Percentiles rank a stretch among this genome's conserved stretches.
These are phyloP conservation scores for Yamadazyma buinensis DNA, from an alignment of 1,139 yeast species.

Conservation along the genomic window DNA sequence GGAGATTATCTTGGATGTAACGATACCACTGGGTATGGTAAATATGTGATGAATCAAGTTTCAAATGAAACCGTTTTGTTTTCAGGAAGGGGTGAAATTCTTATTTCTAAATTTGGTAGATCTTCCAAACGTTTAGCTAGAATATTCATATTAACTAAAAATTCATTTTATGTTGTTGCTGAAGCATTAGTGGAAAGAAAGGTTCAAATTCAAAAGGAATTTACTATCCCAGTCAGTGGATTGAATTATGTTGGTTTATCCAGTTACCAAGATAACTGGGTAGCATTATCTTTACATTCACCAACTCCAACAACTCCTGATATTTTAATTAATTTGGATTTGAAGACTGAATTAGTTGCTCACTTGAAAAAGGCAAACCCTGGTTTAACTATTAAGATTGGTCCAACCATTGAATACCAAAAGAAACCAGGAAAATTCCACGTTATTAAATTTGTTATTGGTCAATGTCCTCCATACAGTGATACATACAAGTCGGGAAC, in stretches of 20 bases:
- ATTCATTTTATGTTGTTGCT: slow-evolving; percentile 62
- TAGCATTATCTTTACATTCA: slow-evolving; percentile 60
- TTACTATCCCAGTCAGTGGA: slow-evolving; percentile 53
- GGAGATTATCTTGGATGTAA: slow-evolving; percentile 93
- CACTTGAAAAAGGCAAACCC: slow-evolving; percentile 65
- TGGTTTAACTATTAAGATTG: slow-evolving; percentile 60
- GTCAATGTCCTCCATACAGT: slow-evolving; percentile 50
- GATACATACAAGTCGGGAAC: slow-evolving; percentile 88
- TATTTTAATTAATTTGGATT: slow-evolving; percentile 70
- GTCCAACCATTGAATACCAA: slow-evolving; percentile 72
- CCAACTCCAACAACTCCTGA: slow-evolving; percentile 66
- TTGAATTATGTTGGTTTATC: slow-evolving; percentile 70
- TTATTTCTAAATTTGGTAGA: slow-evolving; percentile 86
- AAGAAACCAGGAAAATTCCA: slow-evolving; percentile 89
- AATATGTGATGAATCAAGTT: slow-evolving; percentile 60
- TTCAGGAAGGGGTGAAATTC: slow-evolving; percentile 75
- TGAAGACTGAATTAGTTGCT: slow-evolving; percentile 87
- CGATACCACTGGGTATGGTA: slow-evolving; percentile 66
- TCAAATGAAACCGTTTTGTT: slow-evolving; percentile 73
- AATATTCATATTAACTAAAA: slow-evolving; percentile 63
- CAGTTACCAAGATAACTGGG: slow-evolving; percentile 87
- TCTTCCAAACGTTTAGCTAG: slow-evolving; percentile 79
- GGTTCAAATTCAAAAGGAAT: slow-evolving; percentile 64
- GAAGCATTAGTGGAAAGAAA: slow-evolving; percentile 73
- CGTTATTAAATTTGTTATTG: slow-evolving; percentile 62